Evolutionary conservation across 371 early-diverging fungal genomes (phyloP).

Genomic region (Circinella umbellata): DNA sequence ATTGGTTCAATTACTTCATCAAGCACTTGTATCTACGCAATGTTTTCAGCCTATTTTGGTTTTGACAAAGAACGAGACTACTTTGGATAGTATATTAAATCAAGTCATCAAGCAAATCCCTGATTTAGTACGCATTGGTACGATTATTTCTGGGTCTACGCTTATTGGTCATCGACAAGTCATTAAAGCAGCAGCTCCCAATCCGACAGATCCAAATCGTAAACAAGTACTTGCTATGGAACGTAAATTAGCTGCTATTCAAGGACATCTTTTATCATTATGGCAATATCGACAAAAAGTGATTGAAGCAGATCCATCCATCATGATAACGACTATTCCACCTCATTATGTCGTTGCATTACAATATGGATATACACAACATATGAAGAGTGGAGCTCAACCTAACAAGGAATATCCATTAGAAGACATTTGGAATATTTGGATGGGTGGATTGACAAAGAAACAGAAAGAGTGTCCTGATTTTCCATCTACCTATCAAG

Average conservation of each 20-base stretch:
- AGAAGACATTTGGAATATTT: slow-evolving; percentile 24
- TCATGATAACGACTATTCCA: slow-evolving; percentile 23
- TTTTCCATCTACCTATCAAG: background rate
- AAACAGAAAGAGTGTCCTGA: background rate
- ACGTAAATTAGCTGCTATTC: slow-evolving; percentile 15
- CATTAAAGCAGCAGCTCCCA: slow-evolving; percentile 6
- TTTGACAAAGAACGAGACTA: slow-evolving; percentile 30
- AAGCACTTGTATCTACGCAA: slow-evolving; percentile 28
- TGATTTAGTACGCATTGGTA: slow-evolving; percentile 39
- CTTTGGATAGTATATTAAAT: slow-evolving; percentile 32
- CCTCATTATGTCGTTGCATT: slow-evolving; percentile 24
- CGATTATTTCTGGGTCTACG: background rate
- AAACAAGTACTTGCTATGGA: slow-evolving; percentile 27
- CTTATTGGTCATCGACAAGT: slow-evolving; percentile 26
- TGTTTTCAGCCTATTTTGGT: slow-evolving; percentile 42
- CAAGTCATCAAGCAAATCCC: slow-evolving; percentile 17
- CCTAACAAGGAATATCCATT: background rate
- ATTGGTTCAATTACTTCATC: slow-evolving; percentile 31
- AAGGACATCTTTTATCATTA: slow-evolving; percentile 29
- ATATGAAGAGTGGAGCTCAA: background rate
- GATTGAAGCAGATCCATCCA: slow-evolving; percentile 10
- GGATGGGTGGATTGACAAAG: slow-evolving; percentile 9
- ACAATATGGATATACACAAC: slow-evolving; percentile 5
- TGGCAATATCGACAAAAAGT: slow-evolving; percentile 24
- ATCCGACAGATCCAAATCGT: slow-evolving; percentile 27